A percentile compares a stretch with the other conserved stretches of the same genome.
Evolutionary conservation across 441 rosid species (phyloP).

Genomic region (Gossypium lobatum): DNA sequence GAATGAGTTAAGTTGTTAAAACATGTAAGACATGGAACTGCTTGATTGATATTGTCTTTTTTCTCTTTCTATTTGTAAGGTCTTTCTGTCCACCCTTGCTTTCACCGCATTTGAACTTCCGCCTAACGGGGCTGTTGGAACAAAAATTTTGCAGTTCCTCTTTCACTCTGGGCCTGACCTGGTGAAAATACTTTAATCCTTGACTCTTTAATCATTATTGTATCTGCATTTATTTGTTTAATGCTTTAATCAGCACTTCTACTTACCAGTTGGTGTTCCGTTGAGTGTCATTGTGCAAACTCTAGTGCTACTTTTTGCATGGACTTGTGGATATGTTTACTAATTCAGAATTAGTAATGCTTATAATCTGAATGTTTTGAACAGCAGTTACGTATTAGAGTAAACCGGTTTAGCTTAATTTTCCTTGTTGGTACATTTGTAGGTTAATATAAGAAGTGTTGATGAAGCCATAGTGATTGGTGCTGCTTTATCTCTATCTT

Average conservation of each 20-base stretch:
- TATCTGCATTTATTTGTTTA: not conserved
- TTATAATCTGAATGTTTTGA: constrained; percentile 10
- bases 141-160: constrained; percentile 78
- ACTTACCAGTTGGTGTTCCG: not conserved
- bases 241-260: not conserved
- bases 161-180: constrained; percentile 88
- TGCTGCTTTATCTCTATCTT: constrained; percentile 92
- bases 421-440: constrained; percentile 17
- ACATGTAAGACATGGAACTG: not conserved
- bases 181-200: constrained; percentile 39
- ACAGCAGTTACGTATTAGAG: not conserved
- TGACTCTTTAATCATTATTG: not conserved
- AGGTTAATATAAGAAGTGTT: constrained; percentile 95
- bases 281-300: not conserved
- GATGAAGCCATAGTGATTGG: constrained; percentile 97
- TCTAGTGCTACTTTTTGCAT: not conserved
- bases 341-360: constrained; percentile 5
- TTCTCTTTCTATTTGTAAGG: constrained; percentile 45
- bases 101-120: constrained; percentile 99
- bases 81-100: constrained; percentile 81
- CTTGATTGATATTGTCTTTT: constrained; percentile 5
- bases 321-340: not conserved
- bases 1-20: not conserved
- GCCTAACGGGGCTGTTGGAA: constrained; percentile 93
- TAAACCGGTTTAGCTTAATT: not conserved